Conservation (phyloP, 306 rosid genomes). For the Vigna angularis region DNA sequence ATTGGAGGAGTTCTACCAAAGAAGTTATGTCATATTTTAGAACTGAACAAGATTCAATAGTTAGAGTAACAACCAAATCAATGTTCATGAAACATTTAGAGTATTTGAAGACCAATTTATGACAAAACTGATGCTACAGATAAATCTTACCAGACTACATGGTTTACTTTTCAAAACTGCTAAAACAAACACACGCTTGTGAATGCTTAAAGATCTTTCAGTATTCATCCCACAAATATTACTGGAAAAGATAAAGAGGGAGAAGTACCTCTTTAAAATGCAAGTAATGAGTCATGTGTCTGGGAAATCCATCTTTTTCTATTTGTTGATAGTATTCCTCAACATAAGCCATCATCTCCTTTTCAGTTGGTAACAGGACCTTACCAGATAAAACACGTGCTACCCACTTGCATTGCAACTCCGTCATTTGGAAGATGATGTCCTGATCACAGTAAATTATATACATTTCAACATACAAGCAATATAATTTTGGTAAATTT, state of each 20-base stretch:
- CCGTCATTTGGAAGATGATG: slow-evolving; percentile 21
- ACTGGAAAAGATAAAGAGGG: neutral
- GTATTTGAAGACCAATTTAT: neutral
- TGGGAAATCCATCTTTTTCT: slow-evolving; percentile 39
- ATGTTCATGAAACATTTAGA: neutral
- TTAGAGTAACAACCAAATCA: neutral
- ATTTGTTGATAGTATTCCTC: slow-evolving; percentile 44
- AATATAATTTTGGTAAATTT: neutral
- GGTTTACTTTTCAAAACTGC: neutral
- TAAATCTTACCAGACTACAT: neutral
- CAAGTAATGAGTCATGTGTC: slow-evolving; percentile 42
- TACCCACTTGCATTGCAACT: slow-evolving; percentile 48
- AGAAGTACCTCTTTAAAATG: slow-evolving; percentile 46
- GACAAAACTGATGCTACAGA: neutral
- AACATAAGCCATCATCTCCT: slow-evolving; percentile 41
- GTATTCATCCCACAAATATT: neutral
- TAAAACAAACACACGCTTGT: neutral
- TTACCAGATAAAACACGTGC: slow-evolving; percentile 47
- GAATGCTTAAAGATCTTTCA: neutral
- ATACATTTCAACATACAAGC: neutral
- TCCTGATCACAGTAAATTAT: slow-evolving; percentile 32
- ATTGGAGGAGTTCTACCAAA: neutral
- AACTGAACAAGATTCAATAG: neutral
- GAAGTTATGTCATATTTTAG: neutral
- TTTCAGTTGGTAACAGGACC: slow-evolving; percentile 36